phyloP scores from a whole-genome alignment of 2,329 filamentous ascomycete species.

The Alternaria triticimaculans region DNA sequence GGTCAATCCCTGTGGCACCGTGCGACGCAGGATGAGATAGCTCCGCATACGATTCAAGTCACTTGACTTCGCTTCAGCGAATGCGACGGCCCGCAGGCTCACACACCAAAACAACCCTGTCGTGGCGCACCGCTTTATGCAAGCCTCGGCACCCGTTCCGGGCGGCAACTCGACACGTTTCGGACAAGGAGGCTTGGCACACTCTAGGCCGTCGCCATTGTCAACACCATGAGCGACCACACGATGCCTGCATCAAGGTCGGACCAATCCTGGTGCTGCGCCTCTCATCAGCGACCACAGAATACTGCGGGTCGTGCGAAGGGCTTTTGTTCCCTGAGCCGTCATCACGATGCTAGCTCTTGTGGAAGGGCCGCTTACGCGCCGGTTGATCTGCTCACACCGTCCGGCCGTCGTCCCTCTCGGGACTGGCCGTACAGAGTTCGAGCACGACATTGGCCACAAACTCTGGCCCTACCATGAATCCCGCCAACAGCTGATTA shows the following conservation, averaged over 20 bases:
- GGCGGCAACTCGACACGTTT: slow-evolving; percentile 47
- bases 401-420: slow-evolving; percentile 33
- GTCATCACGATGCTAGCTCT: slow-evolving; percentile 34
- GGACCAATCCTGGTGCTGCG: slow-evolving; percentile 8
- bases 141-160: slow-evolving; percentile 46
- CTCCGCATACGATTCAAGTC: slow-evolving; percentile 64
- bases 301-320: background rate
- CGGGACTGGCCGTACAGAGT: slow-evolving; percentile 45
- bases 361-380: slow-evolving; percentile 42
- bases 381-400: slow-evolving; percentile 47
- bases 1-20: slow-evolving; percentile 25
- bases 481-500: slow-evolving; percentile 19
- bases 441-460: slow-evolving; percentile 35
- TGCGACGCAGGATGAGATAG: slow-evolving; percentile 43
- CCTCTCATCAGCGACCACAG: slow-evolving; percentile 4
- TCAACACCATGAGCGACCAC: slow-evolving; percentile 17
- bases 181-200: slow-evolving; percentile 39
- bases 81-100: slow-evolving; percentile 47
- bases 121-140: slow-evolving; percentile 41
- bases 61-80: slow-evolving; percentile 63
- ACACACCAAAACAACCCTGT: slow-evolving; percentile 43
- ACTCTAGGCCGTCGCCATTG: slow-evolving; percentile 16
- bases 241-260: slow-evolving; percentile 23
- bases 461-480: slow-evolving; percentile 27
- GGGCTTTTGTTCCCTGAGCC: slow-evolving; percentile 18